Evolutionary conservation across 2,329 filamentous ascomycete genomes (phyloP).

Genomic region (Monosporascus sp.): DNA sequence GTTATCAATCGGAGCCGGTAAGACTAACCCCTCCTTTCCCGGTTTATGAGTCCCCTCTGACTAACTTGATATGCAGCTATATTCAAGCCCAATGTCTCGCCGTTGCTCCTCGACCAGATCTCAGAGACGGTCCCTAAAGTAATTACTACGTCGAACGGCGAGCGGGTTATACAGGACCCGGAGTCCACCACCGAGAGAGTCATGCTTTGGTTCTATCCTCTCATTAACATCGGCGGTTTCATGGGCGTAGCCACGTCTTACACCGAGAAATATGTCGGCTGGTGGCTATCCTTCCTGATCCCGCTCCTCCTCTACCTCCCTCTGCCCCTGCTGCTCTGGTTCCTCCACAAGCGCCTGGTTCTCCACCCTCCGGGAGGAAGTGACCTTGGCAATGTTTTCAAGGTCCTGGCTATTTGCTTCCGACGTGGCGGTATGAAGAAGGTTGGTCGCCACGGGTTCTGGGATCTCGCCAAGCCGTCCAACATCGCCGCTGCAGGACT

Average conservation of each 20-base stretch:
- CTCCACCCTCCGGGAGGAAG: constrained; percentile 40
- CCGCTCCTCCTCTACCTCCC: constrained; percentile 39
- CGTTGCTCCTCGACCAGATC: constrained; percentile 63
- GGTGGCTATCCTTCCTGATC: constrained; percentile 43
- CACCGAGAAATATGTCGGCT: constrained; percentile 45
- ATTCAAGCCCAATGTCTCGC: constrained; percentile 71
- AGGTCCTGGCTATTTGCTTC: constrained; percentile 34
- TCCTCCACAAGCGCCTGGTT: constrained; percentile 36
- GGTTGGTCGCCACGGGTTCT: constrained; percentile 45
- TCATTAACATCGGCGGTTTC: constrained; percentile 51
- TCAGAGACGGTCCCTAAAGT: constrained; percentile 50
- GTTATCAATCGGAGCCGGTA: constrained; percentile 57
- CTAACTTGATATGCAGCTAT: constrained; percentile 23
- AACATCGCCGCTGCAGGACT: constrained; percentile 40
- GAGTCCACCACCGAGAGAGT: constrained; percentile 60
- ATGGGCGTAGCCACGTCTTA: constrained; percentile 48
- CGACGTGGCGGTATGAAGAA: constrained; percentile 33
- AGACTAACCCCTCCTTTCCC: constrained; percentile 18
- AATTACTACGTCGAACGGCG: constrained; percentile 46
- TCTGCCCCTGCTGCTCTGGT: constrained; percentile 36
- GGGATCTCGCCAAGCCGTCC: constrained; percentile 55
- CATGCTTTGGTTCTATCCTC: constrained; percentile 58
- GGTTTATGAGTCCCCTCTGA: not conserved
- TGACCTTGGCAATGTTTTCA: constrained; percentile 39
- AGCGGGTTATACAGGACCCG: constrained; percentile 64